Base-by-base conservation (phyloP, 305 asterid genomes). In the Solanum chacoense region DNA sequence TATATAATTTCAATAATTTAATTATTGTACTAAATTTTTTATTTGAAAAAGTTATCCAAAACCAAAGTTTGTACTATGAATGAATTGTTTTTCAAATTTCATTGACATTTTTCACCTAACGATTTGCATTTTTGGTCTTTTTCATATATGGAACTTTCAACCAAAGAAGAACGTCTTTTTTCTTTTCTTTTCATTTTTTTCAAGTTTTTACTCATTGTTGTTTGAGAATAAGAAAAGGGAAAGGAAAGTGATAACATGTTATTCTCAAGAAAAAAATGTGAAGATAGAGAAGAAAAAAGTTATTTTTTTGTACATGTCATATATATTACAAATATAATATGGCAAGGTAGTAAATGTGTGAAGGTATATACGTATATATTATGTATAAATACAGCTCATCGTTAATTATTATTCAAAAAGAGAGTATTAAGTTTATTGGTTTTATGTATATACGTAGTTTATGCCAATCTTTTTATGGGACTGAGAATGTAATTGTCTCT, bases 81-180 rank as follows among this genome's bases (percentile, higher is more conserved):
- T 45, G 78, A 73, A 14, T 29, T 78, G 12, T 50, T 84, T 84
- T 84, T 55, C 87, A 55, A 84, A 32, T 31, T 22, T 84, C 42
- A 84, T 84, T 22, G 87, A 84, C 87, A 42, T 92, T 91, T 92
- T 93, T 90, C 89, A 92, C 93, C 85, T 80, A 38, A 80, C 67
- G 14, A 80, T 32, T 69, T 55, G 74, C 42, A 32, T 55, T 40
- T 20, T 77, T 84, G 75, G 87, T 32, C 87, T 32, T 84, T 32
- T 84, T 55, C 87, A 55, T 84, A 32, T 28, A 11, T 11, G 6
- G 50, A 55, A 29, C 3, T 55, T 84, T 84, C 74, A 84, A 55
- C 87, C 45, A 32, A 84, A 55, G 87, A 12, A 31, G 22, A 31
- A 29, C 4, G 32, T 83, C 74, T 3, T 45, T 81, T 81, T 81